Base-by-base conservation (phyloP, 2,329 filamentous ascomycete genomes). In the Sarocladium brachiariae region DNA sequence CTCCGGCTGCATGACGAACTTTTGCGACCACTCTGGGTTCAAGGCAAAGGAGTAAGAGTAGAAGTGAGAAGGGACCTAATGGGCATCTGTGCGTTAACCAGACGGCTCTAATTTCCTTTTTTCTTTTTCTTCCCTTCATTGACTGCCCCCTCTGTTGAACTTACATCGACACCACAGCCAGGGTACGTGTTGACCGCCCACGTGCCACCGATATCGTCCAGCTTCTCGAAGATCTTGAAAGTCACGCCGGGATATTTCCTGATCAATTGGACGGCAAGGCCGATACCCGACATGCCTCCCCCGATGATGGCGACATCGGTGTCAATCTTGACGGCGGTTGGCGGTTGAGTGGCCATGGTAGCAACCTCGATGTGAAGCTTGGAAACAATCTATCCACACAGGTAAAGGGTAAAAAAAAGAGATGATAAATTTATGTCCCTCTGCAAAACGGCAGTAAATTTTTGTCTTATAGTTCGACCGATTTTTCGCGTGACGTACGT, bases 291-390 rank as follows among this genome's bases (percentile, higher is more conserved):
- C 56, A 63, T 63, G 14, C 61, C 61, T 2, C 55, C 57, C 7
- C 59, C 61, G 8, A 63, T 62, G 14, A 63, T 59, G 8, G 63
- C 52, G n/a, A 60, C 52, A 13, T 59, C 60, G 10, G 54, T 53
- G 24, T 57, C 54, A 16, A 51, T 11, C 43, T 47, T 34, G 7
- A 47, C 39, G n/a, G n/a, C n/a, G 23, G 21, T 19, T 25, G 35
- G 7, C 13, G 35, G 7, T 19, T 13, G 16, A 14, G 8, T 35
- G 7, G 33, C 9, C 33, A 35, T 35, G 33, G 33, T 30, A 7
- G 27, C 27, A n/a, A n/a, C n/a, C n/a, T 31, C 27, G 27, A 8
- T 31, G 27, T 8, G 8, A 31, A 7, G 27, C 27, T 31, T 31
- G 27, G 7, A 31, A 31, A 31, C 8, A 13, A 31, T 8, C 27